phyloP scores from a whole-genome alignment of 768 basidiomycete species.

The Hydnomerulius pinastri region DNA sequence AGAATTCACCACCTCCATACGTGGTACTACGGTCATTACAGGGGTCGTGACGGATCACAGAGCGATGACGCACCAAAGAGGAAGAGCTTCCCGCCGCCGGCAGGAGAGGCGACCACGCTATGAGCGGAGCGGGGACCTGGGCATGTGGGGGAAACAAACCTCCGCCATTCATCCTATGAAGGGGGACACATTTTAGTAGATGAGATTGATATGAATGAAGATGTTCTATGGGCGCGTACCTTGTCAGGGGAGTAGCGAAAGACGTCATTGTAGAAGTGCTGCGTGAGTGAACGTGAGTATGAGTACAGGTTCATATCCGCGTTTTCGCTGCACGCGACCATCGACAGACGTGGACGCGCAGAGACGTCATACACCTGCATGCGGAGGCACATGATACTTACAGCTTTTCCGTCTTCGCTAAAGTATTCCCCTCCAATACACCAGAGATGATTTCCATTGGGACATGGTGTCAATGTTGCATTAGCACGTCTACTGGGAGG shows the following conservation, averaged over 20 bases:
- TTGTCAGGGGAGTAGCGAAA: conserved; percentile 87
- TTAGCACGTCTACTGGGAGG: conserved; percentile 84
- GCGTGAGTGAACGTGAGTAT: neutral
- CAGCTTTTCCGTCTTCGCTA: conserved; percentile 80
- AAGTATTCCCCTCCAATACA: conserved; percentile 88
- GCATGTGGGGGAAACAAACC: conserved; percentile 79
- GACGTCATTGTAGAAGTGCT: conserved; percentile 89
- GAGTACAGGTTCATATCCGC: too few species aligned
- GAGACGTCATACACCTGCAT: neutral
- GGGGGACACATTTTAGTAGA: neutral
- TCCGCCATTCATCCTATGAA: conserved; percentile 81
- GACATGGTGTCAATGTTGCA: conserved; percentile 79
- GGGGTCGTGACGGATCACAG: neutral
- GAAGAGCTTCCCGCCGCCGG: conserved; percentile 84
- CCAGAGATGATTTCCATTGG: conserved; percentile 80
- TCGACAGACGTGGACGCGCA: neutral
- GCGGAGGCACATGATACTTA: conserved; percentile 31
- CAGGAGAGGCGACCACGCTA: conserved; percentile 70
- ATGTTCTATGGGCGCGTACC: conserved; percentile 33
- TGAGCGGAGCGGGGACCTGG: conserved; percentile 90
- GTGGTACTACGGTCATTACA: neutral
- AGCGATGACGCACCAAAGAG: conserved; percentile 58
- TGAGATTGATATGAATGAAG: neutral
- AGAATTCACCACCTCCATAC: conserved; percentile 79
- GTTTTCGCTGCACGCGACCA: neutral